Base-by-base conservation (phyloP, 164 flowering plant species). In the Macadamia integrifolia region DNA sequence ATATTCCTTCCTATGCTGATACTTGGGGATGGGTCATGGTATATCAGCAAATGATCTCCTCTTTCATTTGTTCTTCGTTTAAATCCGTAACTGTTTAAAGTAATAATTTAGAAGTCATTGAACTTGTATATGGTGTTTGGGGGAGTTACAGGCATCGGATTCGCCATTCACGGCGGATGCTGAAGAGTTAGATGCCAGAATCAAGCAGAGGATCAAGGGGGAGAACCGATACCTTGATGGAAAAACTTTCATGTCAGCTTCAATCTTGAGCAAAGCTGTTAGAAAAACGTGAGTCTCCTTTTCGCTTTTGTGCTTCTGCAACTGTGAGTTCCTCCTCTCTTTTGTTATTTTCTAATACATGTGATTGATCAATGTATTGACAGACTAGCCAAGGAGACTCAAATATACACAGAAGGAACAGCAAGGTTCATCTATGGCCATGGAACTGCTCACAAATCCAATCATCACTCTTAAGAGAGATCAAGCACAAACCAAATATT, bases 21-120 rank as follows among this genome's bases (percentile, higher is more conserved):
- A 89, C 86, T 44, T 93, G 98, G 98, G 98, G 98, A 73, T 93
- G 98, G 98, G 83, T 93, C 79, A 88, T 93, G 97, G 98, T 90
- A 86, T 61, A 30, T 50, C 4, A 64, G 28, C 32, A 31, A 2
- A 14, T 3, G 18, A 17, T n/a, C 32, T 58, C 1, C 2, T 10
- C 35, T 40, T 30, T 60, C 18, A 18, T 23, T 18, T 55, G 0
- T 14, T 58, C 17, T 40, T 17, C 44, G 1, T 23, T 59, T n/a
- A 1, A 35, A 0, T 23, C 23, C 23, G 23, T 23, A 23, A 23
- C 23, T 23, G 23, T 23, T 23, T 23, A 23, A 23, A 23, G 23
- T 23, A 23, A 23, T 23, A 23, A 23, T 23, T 23, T 23, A 23
- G 23, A 23, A 50, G n/a, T 3, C 53, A 28, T 0, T 50, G 58